Base-by-base conservation (phyloP, 495 filamentous ascomycete species). In the Hypoxylon fuscum region DNA sequence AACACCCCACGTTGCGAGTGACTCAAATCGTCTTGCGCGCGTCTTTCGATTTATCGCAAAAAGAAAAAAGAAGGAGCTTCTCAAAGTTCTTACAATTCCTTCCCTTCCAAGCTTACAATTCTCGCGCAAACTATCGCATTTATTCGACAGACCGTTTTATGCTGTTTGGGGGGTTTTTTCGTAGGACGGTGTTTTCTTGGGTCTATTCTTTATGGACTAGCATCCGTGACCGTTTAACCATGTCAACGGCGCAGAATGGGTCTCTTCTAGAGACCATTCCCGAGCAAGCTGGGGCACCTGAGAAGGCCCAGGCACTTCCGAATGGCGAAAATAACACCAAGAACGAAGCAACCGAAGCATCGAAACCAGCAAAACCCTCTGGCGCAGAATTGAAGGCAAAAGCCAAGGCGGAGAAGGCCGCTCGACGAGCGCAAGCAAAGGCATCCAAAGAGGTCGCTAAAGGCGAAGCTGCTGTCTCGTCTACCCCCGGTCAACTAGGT, bases 401-500 rank as follows among this genome's bases (percentile, higher is more conserved):
- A 72, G 85, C 86, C 46, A 92, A 94, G 70, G 90, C 86, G 9
- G 90, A 95, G 64, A 93, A 93, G 71, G 83, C 84, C 45, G 89
- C 89, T 25, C 81, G 87, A 55, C 83, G 92, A 68, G 89, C 85
- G 17, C 81, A 87, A 68, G 82, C 72, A 69, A 83, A 86, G 76
- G 76, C 76, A 62, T 68, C 81, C 74, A 64, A 77, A 71, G 70
- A 75, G 47, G 53, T 64, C 8, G 56, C 57, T 9, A 73, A 70
- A 57, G 64, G 67, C n/a, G 69, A 66, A 35, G 63, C 63, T 34
- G 65, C 61, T 1, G 44, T 64, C 44, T 62, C 69, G 5, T 55
- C 64, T 10, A 20, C 62, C 12, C 56, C 69, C 35, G 67, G 53
- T 4, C 69, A 66, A 44, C 40, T 60, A 35, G 61, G 69, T 22